Evolutionary conservation across 2,329 filamentous ascomycete species (phyloP).

Genomic region (Fusarium lyarnte): DNA sequence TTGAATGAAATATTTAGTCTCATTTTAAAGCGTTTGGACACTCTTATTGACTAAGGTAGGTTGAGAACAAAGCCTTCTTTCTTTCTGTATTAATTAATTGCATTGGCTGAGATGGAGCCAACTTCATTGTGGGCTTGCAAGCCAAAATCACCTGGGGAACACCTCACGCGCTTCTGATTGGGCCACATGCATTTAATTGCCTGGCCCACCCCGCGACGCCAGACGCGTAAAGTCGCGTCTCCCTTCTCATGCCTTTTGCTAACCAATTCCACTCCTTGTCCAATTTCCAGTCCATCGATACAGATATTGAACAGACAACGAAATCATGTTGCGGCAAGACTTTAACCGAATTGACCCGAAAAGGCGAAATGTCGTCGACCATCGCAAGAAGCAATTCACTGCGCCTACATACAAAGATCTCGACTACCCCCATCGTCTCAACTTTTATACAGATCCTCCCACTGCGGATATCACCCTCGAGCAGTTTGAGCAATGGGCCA

Average conservation of each 20-base stretch:
- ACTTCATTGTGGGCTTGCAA: neutral
- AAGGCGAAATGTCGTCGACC: slow-evolving; percentile 77
- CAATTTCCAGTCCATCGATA: slow-evolving; percentile 16
- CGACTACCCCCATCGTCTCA: slow-evolving; percentile 85
- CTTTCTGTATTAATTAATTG: neutral
- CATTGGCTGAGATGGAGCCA: neutral
- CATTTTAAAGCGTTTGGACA: neutral
- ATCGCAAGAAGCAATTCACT: slow-evolving; percentile 89
- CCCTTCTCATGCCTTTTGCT: slow-evolving; percentile 28
- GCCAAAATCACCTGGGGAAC: slow-evolving; percentile 12
- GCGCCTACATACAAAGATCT: slow-evolving; percentile 78
- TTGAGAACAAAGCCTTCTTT: neutral
- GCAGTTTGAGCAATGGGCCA: slow-evolving; percentile 99
- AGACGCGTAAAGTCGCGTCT: slow-evolving; percentile 50
- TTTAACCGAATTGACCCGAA: slow-evolving; percentile 71
- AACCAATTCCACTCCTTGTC: slow-evolving; percentile 20
- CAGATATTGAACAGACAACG: slow-evolving; percentile 5
- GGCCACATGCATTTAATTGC: slow-evolving; percentile 36
- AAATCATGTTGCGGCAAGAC: slow-evolving; percentile 60
- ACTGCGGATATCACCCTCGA: slow-evolving; percentile 95
- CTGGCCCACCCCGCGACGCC: slow-evolving; percentile 32
- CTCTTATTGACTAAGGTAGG: neutral
- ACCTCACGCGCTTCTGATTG: slow-evolving; percentile 24
- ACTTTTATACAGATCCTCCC: slow-evolving; percentile 89
- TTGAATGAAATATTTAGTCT: neutral